Evolutionary conservation across 805 yeast species (phyloP), one percentile per base, ranked within the genome.

Genomic region (Nakazawaea peltata): DNA sequence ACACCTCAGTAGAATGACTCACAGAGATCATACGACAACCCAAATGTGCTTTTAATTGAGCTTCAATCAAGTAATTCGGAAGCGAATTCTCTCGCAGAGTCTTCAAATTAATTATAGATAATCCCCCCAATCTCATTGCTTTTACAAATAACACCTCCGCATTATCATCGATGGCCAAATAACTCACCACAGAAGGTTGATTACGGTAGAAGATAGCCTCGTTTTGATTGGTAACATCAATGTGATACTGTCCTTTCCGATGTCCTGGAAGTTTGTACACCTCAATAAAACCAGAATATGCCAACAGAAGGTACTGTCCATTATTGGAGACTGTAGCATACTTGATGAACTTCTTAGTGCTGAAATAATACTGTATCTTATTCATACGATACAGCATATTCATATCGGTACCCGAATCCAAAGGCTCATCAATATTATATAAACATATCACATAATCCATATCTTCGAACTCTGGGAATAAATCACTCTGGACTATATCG

Each of bases 141-240:
- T 32, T 39, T 22, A 39, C 16, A 24, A 39, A 39, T 10, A 39
- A 21, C 12, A 39, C 38, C 13, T 39, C 33, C 4, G 31, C 37
- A 28, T 39, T 32, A 11, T 34, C 30, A 24, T 34, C 38, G 5
- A 39, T 25, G 2, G 38, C 22, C 33, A 39, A 33, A 16, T 23
- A 39, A 14, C 28, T 39, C 14, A 39, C 39, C 9, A 34, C 27
- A 13, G 41, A 39, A 13, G 41, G 41, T 14, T 31, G 37, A 24
- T 39, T 38, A 10, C 28, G 31, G 11, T 23, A 22, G 28, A 31
- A 34, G 9, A 27, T 15, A 5, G 38, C 36, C 11, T 25, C 21
- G 14, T 19, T 12, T 18, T 33, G 33, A 23, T 30, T 26, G 19
- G 16, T 16, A 5, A 26, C 29, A 3, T 34, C 26, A 7, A n/a